These are phyloP conservation scores for Alternaria sp. DNA, from an alignment of 2,329 filamentous ascomycete genomes.

Conservation along the genomic window DNA sequence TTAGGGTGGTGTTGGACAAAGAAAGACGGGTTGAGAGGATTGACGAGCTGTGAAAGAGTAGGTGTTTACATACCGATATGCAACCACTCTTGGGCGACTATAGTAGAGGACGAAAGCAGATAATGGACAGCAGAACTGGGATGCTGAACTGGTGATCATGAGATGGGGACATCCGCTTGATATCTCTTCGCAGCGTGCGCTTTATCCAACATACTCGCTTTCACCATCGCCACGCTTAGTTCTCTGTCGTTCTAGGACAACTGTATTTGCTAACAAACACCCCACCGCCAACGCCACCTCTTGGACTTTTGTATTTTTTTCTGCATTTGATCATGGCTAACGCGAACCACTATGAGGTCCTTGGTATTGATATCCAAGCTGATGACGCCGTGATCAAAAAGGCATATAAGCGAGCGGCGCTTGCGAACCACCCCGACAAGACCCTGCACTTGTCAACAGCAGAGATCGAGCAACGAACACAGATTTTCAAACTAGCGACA, in stretches of 20 bases:
- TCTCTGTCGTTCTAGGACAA: not conserved
- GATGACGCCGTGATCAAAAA: constrained; percentile 1
- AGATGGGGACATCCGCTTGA: not conserved
- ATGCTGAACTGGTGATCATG: not conserved
- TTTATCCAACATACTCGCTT: not conserved
- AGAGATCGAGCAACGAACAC: not conserved
- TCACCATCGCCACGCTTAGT: not conserved
- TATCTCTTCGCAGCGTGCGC: not conserved
- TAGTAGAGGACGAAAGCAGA: not conserved
- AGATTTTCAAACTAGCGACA: constrained; percentile 2
- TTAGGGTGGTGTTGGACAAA: constrained; percentile 58
- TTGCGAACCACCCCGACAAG: constrained; percentile 13
- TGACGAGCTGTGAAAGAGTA: constrained; percentile 27
- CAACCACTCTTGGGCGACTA: too few relatives aligned
- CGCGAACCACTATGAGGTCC: constrained; percentile 7
- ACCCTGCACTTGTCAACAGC: constrained; percentile 1
- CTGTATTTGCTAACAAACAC: not conserved
- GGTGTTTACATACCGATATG: too few relatives aligned
- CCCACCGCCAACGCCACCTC: not conserved
- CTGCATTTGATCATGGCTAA: not conserved
- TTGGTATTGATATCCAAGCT: not conserved
- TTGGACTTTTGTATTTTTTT: not conserved
- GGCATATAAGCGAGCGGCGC: constrained; percentile 3
- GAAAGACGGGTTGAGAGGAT: constrained; percentile 54
- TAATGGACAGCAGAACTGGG: not conserved